Conservation (phyloP, 495 filamentous ascomycete species). For the Thermothielavioides terrestris region DNA sequence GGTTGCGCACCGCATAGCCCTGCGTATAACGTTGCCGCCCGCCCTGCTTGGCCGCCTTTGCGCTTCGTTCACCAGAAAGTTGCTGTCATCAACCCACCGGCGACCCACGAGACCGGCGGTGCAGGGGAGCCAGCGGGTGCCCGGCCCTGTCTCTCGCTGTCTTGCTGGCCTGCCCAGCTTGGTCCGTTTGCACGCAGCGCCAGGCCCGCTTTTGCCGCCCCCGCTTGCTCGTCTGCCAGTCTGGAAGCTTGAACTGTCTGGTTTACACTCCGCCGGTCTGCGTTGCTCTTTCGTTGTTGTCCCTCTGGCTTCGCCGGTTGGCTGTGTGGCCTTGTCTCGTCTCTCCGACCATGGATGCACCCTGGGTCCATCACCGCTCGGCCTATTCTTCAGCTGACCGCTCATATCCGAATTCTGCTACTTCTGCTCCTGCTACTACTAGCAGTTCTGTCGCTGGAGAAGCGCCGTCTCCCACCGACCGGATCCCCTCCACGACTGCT, state of each 20-base stretch:
- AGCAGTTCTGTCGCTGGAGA: too few relatives aligned
- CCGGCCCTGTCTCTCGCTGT: too few relatives aligned
- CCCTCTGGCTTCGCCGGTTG: background rate
- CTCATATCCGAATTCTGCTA: too few relatives aligned
- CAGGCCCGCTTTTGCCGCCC: background rate
- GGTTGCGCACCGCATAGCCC: background rate
- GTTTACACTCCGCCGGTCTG: background rate
- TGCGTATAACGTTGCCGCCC: slow-evolving; percentile 3
- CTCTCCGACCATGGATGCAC: too few relatives aligned
- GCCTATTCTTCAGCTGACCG: too few relatives aligned
- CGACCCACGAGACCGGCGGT: background rate
- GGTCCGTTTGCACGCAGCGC: slow-evolving; percentile 2
- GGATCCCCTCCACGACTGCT: too few relatives aligned
- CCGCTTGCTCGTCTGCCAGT: background rate
- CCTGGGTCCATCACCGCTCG: too few relatives aligned
- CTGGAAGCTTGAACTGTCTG: too few relatives aligned
- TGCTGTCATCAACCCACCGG: background rate
- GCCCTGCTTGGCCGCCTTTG: background rate
- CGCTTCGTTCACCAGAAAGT: too few relatives aligned
- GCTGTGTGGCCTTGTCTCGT: too few relatives aligned
- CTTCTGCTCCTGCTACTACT: too few relatives aligned
- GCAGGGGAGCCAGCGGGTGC: background rate
- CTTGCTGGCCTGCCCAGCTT: background rate
- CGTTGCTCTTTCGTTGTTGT: background rate
- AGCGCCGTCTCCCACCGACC: too few relatives aligned